phyloP scores from a whole-genome alignment of 495 filamentous ascomycete genomes.

The Trichoderma asperelloides region DNA sequence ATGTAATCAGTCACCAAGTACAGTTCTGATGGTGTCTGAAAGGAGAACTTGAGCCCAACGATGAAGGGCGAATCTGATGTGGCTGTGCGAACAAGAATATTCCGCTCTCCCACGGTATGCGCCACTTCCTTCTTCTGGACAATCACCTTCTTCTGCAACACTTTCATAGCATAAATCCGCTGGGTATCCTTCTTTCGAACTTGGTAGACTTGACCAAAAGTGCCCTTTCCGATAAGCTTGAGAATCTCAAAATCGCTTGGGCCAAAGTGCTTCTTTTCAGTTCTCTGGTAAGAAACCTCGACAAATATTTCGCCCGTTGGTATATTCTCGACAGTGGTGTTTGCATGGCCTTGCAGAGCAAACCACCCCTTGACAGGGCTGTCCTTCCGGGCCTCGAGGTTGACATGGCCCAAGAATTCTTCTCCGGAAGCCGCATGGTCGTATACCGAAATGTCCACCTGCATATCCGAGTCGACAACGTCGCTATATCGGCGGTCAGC shows the following conservation, averaged over 20 bases:
- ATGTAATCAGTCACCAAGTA: conserved; percentile 99
- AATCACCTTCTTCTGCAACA: conserved; percentile 97
- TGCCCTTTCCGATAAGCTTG: conserved; percentile 95
- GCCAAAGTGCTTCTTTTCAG: conserved; percentile 87
- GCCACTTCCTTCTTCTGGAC: conserved; percentile 99
- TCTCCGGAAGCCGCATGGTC: conserved; percentile 72
- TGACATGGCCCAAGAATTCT: conserved; percentile 84
- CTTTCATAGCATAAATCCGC: conserved; percentile 98
- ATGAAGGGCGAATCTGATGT: conserved; percentile 96
- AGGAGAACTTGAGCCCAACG: conserved; percentile 96
- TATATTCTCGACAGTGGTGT: conserved; percentile 41
- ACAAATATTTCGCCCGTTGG: conserved; percentile 89
- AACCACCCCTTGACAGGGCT: conserved; percentile 78
- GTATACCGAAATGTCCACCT: conserved; percentile 90
- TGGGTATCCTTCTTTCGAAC: conserved; percentile 96
- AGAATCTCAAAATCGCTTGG: conserved; percentile 96
- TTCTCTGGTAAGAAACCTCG: conserved; percentile 75
- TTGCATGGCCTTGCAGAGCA: conserved; percentile 55
- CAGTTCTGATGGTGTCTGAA: conserved; percentile 93
- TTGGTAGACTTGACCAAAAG: conserved; percentile 99
- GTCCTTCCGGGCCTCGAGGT: conserved; percentile 59
- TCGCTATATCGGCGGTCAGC: conserved; percentile 48
- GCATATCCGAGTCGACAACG: conserved; percentile 84
- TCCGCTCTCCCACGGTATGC: conserved; percentile 92
- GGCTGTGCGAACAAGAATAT: conserved; percentile 92